Percentiles rank a stretch among this genome's conserved stretches.
Evolutionary conservation across 805 yeast genomes (phyloP).

Genomic region (Saturnispora diversa): DNA sequence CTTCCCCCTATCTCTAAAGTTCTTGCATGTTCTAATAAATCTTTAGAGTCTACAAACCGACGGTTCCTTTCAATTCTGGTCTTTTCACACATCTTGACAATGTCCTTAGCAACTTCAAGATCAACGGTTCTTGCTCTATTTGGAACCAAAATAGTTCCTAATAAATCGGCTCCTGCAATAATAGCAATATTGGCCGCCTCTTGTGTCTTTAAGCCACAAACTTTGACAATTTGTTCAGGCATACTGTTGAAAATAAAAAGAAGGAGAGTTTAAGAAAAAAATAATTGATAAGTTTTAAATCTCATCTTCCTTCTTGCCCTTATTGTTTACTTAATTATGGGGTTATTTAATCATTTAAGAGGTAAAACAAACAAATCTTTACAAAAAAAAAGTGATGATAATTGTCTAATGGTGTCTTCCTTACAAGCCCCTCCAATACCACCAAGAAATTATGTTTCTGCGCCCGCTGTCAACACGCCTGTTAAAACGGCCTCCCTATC

Average conservation of each 20-base stretch:
- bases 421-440: slow-evolving; percentile 23
- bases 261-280: not conserved
- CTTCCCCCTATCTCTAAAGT: slow-evolving; percentile 21
- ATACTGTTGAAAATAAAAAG: slow-evolving; percentile 9
- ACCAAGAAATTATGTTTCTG: slow-evolving; percentile 20
- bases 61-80: slow-evolving; percentile 18
- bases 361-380: too few relatives aligned
- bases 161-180: slow-evolving; percentile 59
- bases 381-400: too few relatives aligned
- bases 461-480: not conserved
- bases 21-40: slow-evolving; percentile 13
- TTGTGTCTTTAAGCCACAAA: slow-evolving; percentile 69
- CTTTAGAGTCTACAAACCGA: slow-evolving; percentile 20
- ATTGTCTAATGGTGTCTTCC: not conserved
- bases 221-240: slow-evolving; percentile 48
- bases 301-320: too few relatives aligned
- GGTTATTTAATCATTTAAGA: slow-evolving; percentile 16
- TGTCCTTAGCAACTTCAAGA: slow-evolving; percentile 36
- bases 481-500: not conserved
- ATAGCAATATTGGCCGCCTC: slow-evolving; percentile 71
- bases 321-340: slow-evolving; percentile 16
- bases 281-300: too few relatives aligned
- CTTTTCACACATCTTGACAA: slow-evolving; percentile 31
- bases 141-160: slow-evolving; percentile 88
- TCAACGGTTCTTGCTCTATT: slow-evolving; percentile 63